Percentiles rank a stretch among this genome's conserved stretches.
These are phyloP conservation scores for Solanum microdontum DNA, from an alignment of 257 asterid species.

Conservation along the genomic window DNA sequence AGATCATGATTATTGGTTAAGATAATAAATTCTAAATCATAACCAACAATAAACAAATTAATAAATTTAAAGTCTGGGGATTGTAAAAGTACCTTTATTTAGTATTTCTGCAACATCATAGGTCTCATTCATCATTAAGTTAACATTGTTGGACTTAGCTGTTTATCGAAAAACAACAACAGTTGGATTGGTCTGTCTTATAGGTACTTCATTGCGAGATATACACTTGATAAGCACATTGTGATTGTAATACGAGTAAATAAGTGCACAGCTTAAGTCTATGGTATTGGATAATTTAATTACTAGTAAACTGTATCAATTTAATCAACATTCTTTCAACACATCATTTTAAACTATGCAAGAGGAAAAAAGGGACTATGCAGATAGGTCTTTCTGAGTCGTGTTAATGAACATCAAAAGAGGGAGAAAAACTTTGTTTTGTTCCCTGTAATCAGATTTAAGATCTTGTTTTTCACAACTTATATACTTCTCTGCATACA, in stretches of 20 bases:
- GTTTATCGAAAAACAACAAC: neutral
- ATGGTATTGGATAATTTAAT: neutral
- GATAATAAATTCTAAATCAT: conserved; percentile 2
- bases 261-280: neutral
- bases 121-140: neutral
- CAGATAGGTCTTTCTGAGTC: neutral
- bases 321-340: neutral
- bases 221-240: neutral
- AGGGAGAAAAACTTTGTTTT: neutral
- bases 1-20: neutral
- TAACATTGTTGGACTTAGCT: neutral
- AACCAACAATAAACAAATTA: neutral
- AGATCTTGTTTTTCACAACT: neutral
- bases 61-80: neutral
- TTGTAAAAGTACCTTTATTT: neutral
- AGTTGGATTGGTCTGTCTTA: neutral
- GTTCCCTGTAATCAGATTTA: neutral
- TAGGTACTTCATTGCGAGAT: neutral
- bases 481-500: neutral
- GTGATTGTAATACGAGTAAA: neutral
- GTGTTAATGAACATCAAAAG: neutral
- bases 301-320: neutral
- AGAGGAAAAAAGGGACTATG: neutral
- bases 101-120: neutral
- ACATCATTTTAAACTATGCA: neutral